Evolutionary conservation across 345 rosid genomes (phyloP).

Genomic region (Dipteronia sinensis): DNA sequence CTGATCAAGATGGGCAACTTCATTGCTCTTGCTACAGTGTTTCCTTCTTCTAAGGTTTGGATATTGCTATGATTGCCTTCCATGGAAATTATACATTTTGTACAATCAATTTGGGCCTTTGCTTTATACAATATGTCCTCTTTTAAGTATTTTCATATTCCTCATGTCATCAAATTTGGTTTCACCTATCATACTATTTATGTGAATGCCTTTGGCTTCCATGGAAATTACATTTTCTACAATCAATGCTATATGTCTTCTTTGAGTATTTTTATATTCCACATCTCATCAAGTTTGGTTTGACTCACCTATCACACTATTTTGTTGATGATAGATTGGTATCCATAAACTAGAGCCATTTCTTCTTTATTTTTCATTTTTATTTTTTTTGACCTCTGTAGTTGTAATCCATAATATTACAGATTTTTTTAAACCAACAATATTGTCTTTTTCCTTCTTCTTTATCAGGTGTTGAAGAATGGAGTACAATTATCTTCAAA

Average conservation of each 20-base stretch:
- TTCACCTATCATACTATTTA: not conserved
- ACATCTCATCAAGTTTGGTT: not conserved
- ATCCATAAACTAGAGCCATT: not conserved
- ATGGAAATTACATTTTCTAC: too few relatives aligned
- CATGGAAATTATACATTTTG: not conserved
- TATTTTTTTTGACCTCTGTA: not conserved
- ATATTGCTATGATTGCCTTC: not conserved
- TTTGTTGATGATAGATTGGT: too few relatives aligned
- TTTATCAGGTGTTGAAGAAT: constrained; percentile 55
- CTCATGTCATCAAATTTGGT: not conserved
- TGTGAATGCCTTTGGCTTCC: too few relatives aligned
- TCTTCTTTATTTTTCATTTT: not conserved
- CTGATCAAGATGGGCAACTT: constrained; percentile 56
- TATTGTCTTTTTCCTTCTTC: not conserved
- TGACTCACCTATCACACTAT: not conserved
- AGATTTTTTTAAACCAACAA: not conserved
- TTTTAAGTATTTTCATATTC: not conserved
- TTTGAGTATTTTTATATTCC: not conserved
- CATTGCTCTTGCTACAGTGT: constrained; percentile 80
- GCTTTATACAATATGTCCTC: not conserved
- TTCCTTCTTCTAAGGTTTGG: constrained; percentile 76
- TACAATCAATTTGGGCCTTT: not conserved
- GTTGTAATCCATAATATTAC: not conserved
- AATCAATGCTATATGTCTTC: too few relatives aligned
- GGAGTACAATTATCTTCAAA: constrained; percentile 62